Conservation (phyloP, 2,329 filamentous ascomycete genomes). For the Pyrenochaeta sp. region DNA sequence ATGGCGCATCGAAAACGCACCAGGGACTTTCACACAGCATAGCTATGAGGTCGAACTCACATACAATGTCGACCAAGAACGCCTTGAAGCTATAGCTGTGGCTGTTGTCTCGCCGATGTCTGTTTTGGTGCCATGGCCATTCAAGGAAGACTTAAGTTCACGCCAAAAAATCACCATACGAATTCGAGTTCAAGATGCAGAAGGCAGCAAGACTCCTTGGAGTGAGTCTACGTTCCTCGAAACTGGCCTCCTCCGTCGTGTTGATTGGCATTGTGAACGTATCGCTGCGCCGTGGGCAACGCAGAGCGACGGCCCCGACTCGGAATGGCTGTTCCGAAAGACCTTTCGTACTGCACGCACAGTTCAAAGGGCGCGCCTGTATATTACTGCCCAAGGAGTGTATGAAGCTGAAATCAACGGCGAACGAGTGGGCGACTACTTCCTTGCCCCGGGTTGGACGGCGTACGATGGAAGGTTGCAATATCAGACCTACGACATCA, state of each 20-base stretch:
- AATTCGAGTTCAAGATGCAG: neutral
- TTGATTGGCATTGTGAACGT: neutral
- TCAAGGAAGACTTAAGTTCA: neutral
- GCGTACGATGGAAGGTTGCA: conserved; percentile 57
- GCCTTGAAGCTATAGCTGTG: neutral
- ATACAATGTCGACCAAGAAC: neutral
- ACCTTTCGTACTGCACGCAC: conserved; percentile 20
- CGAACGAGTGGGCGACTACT: conserved; percentile 7
- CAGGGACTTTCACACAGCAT: neutral
- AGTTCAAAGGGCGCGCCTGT: conserved; percentile 6
- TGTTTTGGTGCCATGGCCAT: conserved; percentile 1
- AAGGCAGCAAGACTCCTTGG: neutral
- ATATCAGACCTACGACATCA: conserved; percentile 63
- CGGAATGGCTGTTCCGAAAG: neutral
- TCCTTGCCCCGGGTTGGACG: conserved; percentile 61
- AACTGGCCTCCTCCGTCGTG: neutral
- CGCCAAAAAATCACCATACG: neutral
- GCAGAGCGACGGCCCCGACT: neutral
- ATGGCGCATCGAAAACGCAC: neutral
- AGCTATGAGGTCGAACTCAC: neutral
- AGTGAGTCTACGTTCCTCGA: neutral
- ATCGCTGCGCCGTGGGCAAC: conserved; percentile 1
- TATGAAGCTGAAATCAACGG: conserved; percentile 20
- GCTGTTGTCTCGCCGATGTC: neutral
- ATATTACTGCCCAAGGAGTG: conserved; percentile 16